Conservation (phyloP, 2,329 filamentous ascomycete species). For the Beauveria asiatica region DNA sequence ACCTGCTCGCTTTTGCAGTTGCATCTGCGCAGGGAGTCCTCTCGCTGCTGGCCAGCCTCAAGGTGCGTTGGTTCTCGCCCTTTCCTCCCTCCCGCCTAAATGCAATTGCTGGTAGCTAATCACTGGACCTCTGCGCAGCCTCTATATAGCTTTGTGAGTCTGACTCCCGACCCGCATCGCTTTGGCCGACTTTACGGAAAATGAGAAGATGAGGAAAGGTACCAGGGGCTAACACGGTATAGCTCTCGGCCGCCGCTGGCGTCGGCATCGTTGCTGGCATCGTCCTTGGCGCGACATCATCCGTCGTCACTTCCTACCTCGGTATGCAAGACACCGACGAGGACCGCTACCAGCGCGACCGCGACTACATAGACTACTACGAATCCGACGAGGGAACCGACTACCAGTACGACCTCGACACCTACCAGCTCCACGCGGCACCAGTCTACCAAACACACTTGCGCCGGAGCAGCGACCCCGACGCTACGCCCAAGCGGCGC, state of each 20-base stretch:
- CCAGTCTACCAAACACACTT: constrained; percentile 12
- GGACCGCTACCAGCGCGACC: neutral
- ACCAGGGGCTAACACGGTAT: neutral
- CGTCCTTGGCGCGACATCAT: constrained; percentile 48
- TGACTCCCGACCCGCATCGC: neutral
- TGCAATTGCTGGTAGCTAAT: neutral
- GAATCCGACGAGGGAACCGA: constrained; percentile 5
- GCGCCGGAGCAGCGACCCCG: constrained; percentile 22
- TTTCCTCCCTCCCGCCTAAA: constrained; percentile 1
- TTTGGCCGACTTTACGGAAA: neutral
- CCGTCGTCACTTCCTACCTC: constrained; percentile 43
- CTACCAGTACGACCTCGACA: constrained; percentile 12
- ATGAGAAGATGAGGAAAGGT: neutral
- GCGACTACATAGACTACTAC: neutral
- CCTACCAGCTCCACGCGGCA: constrained; percentile 14
- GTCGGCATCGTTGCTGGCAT: constrained; percentile 58
- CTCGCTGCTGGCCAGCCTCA: constrained; percentile 24
- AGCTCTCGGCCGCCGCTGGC: constrained; percentile 57
- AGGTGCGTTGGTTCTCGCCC: constrained; percentile 22
- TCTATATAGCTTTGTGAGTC: constrained; percentile 12
- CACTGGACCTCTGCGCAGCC: neutral
- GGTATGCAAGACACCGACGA: constrained; percentile 28
- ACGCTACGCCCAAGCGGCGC: constrained; percentile 29
- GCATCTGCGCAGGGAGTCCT: constrained; percentile 17
- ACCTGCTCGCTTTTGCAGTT: constrained; percentile 23